A percentile compares a stretch with the other conserved stretches of the same genome.
Conservation (phyloP, 345 rosid genomes). For the Brassica juncea region DNA sequence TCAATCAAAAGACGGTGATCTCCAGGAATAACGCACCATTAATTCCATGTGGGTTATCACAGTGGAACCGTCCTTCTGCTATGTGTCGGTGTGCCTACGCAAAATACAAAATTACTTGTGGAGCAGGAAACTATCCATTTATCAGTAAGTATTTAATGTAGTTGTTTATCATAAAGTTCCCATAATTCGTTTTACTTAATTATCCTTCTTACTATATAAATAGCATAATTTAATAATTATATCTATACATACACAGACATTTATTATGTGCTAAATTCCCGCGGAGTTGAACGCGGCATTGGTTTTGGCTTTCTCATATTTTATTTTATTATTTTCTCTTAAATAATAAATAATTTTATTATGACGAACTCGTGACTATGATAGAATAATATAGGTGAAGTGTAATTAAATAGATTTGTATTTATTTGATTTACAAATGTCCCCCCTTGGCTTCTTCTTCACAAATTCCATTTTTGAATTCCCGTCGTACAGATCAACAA, state of each 20-base stretch:
- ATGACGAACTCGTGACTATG: slow-evolving; percentile 31
- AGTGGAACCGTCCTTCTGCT: slow-evolving; percentile 21
- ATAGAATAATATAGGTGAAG: slow-evolving; percentile 7
- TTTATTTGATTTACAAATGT: slow-evolving; percentile 23
- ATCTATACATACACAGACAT: neutral
- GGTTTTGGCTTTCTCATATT: slow-evolving; percentile 40
- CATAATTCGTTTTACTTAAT: neutral
- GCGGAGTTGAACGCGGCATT: slow-evolving; percentile 61
- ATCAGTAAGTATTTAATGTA: neutral
- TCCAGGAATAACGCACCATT: slow-evolving; percentile 44
- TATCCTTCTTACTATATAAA: neutral
- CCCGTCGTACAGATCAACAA: slow-evolving; percentile 31
- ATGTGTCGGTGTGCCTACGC: slow-evolving; percentile 51
- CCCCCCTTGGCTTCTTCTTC: slow-evolving; percentile 30
- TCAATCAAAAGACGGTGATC: slow-evolving; percentile 37
- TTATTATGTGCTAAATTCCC: slow-evolving; percentile 32
- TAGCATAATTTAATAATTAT: neutral
- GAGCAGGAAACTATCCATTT: slow-evolving; percentile 7
- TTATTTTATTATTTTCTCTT: slow-evolving; percentile 15
- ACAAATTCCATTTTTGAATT: slow-evolving; percentile 22
- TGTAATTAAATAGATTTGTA: neutral
- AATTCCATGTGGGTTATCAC: slow-evolving; percentile 39
- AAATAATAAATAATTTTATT: neutral
- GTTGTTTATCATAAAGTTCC: neutral
- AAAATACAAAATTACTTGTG: slow-evolving; percentile 14